Conservation (phyloP, 805 yeast genomes). For the Pichia nakasei region DNA sequence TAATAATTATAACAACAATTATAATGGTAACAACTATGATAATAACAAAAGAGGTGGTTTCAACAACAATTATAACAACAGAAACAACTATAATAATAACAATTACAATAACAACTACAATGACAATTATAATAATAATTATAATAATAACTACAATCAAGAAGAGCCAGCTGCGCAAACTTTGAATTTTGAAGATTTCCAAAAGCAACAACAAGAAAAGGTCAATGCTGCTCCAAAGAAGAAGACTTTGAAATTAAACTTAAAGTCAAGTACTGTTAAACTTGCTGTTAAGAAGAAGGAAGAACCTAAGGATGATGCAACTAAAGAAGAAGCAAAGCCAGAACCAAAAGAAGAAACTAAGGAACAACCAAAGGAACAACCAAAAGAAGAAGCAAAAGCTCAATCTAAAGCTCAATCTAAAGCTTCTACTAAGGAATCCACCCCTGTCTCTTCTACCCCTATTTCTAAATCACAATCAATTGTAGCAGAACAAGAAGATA, state of each 20-base stretch:
- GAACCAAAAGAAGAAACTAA: slow-evolving; percentile 20
- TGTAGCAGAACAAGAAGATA: slow-evolving; percentile 65
- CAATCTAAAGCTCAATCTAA: slow-evolving; percentile 15
- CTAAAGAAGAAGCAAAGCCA: slow-evolving; percentile 25
- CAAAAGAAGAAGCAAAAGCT: slow-evolving; percentile 18
- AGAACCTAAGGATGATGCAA: slow-evolving; percentile 21
- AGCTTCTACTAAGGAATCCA: slow-evolving; percentile 11
- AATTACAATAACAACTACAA: slow-evolving; percentile 3
- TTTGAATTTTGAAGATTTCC: slow-evolving; percentile 77
- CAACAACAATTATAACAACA: slow-evolving; percentile 13
- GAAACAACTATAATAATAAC: slow-evolving; percentile 1
- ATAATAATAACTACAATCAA: slow-evolving; percentile 4
- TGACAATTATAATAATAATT: slow-evolving; percentile 14
- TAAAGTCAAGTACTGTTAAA: slow-evolving; percentile 47
- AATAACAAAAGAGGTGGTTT: slow-evolving; percentile 8
- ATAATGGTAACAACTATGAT: slow-evolving; percentile 18
- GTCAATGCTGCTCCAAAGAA: slow-evolving; percentile 45
- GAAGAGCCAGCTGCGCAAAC: slow-evolving; percentile 28
- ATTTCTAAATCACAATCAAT: slow-evolving; percentile 15
- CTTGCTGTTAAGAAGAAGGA: slow-evolving; percentile 36
- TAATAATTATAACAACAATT: slow-evolving; percentile 20
- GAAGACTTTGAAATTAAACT: slow-evolving; percentile 57
- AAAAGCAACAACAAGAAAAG: slow-evolving; percentile 50
- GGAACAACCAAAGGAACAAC: slow-evolving; percentile 13
- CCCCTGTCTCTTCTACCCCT: not conserved